These are phyloP conservation scores for Trichoderma virens DNA, from an alignment of 495 filamentous ascomycete species.

Conservation along the genomic window DNA sequence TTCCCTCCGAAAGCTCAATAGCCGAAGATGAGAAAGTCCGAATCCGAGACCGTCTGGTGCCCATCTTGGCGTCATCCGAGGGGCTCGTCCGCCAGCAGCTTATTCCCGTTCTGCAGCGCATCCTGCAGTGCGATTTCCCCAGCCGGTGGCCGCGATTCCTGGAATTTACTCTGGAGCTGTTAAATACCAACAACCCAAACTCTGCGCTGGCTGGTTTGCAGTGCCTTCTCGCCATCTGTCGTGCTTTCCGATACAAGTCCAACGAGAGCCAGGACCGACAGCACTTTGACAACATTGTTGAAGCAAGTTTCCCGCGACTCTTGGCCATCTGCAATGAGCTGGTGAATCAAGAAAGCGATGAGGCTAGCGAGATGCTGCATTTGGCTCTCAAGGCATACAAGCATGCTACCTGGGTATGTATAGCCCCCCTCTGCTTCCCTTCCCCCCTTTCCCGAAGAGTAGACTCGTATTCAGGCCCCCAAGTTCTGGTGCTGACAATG, in stretches of 20 bases:
- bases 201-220: constrained; percentile 90
- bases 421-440: not conserved
- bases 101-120: constrained; percentile 87
- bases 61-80: constrained; percentile 72
- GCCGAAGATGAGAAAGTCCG: constrained; percentile 81
- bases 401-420: constrained; percentile 89
- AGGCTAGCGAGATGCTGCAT: constrained; percentile 94
- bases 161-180: constrained; percentile 79
- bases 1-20: constrained; percentile 56
- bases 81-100: constrained; percentile 81
- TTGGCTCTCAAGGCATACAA: constrained; percentile 94
- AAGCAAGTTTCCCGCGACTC: constrained; percentile 83
- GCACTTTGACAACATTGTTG: constrained; percentile 91
- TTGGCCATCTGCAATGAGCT: constrained; percentile 78
- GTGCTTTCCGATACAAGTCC: constrained; percentile 86
- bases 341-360: constrained; percentile 80
- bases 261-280: constrained; percentile 60
- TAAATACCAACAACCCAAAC: constrained; percentile 71
- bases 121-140: constrained; percentile 92
- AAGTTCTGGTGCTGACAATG: not conserved
- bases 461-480: too few relatives aligned
- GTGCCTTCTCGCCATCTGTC: constrained; percentile 87
- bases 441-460: not conserved
- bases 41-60: constrained; percentile 80
- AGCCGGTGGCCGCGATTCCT: constrained; percentile 88